A percentile compares a stretch with the other conserved stretches of the same genome.
Evolutionary conservation across 139 green algal species (phyloP).

Genomic region (Microglena sp.): DNA sequence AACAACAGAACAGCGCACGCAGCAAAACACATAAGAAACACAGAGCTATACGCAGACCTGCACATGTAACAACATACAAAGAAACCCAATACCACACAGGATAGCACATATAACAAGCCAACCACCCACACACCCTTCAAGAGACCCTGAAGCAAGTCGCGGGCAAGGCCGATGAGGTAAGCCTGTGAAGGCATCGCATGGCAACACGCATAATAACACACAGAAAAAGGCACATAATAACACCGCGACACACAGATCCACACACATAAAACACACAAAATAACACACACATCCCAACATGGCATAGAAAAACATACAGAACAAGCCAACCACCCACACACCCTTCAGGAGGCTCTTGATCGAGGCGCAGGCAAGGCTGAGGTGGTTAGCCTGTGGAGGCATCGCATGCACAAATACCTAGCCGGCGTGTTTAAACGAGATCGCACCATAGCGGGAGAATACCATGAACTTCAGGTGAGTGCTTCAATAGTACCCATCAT

Average conservation of each 20-base stretch:
- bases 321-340: background rate
- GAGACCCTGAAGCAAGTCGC: background rate
- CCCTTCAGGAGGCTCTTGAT: background rate
- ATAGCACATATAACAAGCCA: background rate
- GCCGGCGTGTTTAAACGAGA: slow-evolving; percentile 51
- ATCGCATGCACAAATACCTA: slow-evolving; percentile 64
- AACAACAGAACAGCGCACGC: no score
- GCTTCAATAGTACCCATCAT: no score
- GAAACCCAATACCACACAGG: no score
- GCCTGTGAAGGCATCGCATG: slow-evolving; percentile 45
- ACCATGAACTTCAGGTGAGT: slow-evolving; percentile 52
- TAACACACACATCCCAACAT: no score
- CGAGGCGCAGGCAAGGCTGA: slow-evolving; percentile 1
- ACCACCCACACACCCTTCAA: background rate
- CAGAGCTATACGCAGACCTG: no score
- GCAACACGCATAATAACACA: no score
- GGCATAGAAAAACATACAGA: no score
- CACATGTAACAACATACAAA: no score
- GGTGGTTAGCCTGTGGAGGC: slow-evolving; percentile 44
- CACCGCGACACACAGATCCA: no score
- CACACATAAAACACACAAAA: no score
- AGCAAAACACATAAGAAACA: no score
- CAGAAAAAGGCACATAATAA: no score
- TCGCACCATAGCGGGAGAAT: slow-evolving; percentile 36
- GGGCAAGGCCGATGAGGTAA: slow-evolving; percentile 1